Evolutionary conservation across 73 alveolate species (phyloP).

Genomic region (Blepharisma stoltei): DNA sequence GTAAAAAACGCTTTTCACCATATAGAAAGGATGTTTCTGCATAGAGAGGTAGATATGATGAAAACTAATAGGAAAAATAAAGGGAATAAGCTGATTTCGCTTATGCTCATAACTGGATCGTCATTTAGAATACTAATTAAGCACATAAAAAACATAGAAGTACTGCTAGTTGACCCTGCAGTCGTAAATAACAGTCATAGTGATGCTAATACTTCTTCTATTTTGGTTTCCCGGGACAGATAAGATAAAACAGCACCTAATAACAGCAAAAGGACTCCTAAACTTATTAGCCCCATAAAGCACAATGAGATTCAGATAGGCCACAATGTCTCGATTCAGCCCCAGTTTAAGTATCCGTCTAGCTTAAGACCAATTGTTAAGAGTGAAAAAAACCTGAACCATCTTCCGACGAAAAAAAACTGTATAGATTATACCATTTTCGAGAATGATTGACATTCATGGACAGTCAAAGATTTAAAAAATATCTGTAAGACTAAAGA

Average conservation of each 20-base stretch:
- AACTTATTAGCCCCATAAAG: not conserved
- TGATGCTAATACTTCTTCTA: not conserved
- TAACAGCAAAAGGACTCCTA: not conserved
- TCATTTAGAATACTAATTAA: not conserved
- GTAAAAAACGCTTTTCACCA: constrained; percentile 17
- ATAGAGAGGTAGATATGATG: not conserved
- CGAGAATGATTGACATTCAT: not conserved
- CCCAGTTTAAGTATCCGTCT: not conserved
- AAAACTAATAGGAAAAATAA: not conserved
- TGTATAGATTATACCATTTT: not conserved
- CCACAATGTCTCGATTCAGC: constrained; percentile 11
- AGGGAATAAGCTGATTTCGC: not conserved
- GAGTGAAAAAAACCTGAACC: not conserved
- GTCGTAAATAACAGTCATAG: not conserved
- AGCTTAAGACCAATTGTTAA: constrained; percentile 5
- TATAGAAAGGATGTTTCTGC: not conserved
- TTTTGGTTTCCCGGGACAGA: not conserved
- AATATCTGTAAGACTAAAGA: too few species aligned
- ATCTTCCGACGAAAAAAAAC: not conserved
- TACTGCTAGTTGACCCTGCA: not conserved
- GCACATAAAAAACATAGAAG: not conserved
- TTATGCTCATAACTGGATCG: not conserved
- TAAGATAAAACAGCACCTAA: not conserved
- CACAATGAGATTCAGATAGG: constrained; percentile 14
- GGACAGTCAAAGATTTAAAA: too few species aligned